Evolutionary conservation across 352 stramenopile genomes (phyloP).

Genomic region (Pythium rhizo-oryzae): DNA sequence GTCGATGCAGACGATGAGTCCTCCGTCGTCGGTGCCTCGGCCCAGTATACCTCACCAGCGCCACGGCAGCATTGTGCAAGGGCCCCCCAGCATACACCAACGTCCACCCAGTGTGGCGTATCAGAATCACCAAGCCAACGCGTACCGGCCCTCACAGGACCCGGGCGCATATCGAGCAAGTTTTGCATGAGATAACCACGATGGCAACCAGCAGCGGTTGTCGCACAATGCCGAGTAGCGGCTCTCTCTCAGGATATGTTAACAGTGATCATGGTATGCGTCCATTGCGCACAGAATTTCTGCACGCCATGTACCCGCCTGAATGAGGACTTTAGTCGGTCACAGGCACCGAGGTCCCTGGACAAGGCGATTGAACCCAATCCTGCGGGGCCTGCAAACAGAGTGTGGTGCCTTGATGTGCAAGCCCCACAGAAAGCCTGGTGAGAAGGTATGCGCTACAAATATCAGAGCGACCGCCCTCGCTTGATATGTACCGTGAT

Average conservation of each 20-base stretch:
- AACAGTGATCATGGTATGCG: constrained; percentile 9
- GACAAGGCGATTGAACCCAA: no score
- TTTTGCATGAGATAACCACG: constrained; percentile 22
- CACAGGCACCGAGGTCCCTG: no score
- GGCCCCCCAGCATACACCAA: constrained; percentile 29
- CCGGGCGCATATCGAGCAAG: constrained; percentile 28
- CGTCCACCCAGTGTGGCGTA: constrained; percentile 33
- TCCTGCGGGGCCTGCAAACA: no score
- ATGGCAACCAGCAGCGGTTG: background rate
- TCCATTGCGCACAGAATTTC: background rate
- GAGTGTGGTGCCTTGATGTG: no score
- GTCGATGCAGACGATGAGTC: constrained; percentile 13
- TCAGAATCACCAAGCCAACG: constrained; percentile 17
- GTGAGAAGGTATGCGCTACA: no score
- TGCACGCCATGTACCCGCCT: no score
- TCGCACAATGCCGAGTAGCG: constrained; percentile 9
- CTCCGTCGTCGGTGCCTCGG: constrained; percentile 20
- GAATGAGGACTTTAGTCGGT: no score
- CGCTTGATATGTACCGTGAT: no score
- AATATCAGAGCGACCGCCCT: no score
- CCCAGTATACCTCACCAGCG: constrained; percentile 26
- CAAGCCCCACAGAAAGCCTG: no score
- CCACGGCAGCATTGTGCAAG: constrained; percentile 26
- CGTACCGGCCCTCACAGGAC: constrained; percentile 28
- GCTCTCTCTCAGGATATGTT: constrained; percentile 13